Evolutionary conservation across 108 stramenopile genomes (phyloP), one percentile per base, ranked within the genome.

Genomic region (Pelagomonas calceolata): DNA sequence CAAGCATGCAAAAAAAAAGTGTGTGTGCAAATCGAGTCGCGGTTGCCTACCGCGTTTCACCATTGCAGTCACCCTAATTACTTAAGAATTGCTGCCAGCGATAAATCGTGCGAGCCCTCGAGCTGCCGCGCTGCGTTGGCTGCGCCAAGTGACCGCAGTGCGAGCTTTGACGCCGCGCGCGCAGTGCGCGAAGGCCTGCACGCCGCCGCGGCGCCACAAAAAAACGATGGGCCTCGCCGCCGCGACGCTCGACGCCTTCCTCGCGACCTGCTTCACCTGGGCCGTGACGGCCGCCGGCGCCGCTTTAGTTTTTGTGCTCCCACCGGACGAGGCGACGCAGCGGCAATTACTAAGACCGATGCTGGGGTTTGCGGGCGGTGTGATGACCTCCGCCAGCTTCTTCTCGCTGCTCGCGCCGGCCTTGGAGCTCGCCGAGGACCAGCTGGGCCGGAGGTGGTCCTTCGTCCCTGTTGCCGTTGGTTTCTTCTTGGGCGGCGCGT

Each of bases 181-280:
- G n/a, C n/a, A n/a, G n/a, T n/a, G n/a, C n/a, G n/a, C n/a, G n/a
- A n/a, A n/a, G n/a, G n/a, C n/a, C n/a, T n/a, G n/a, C n/a, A n/a
- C n/a, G n/a, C n/a, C n/a, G n/a, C n/a, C n/a, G n/a, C n/a, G n/a
- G n/a, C n/a, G n/a, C n/a, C n/a, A n/a, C n/a, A n/a, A n/a, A n/a
- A n/a, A n/a, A n/a, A 43, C 9, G 39, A 43, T 43, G 39, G 39
- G 39, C 39, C 39, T 43, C 39, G 9, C 12, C 9, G 9, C 9
- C 39, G 64, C 71, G 4, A 34, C 64, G 63, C n/a, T 63, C 32
- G 63, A 65, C 34, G 71, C 63, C 29, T 16, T 71, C 51, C 64
- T 43, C n/a, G 71, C 63, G 64, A 71, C 71, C 32, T 64, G 71
- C 64, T 71, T 71, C 64, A 71, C 71, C 34, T 71, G 71, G 71